Evolutionary conservation across 139 green algal species (phyloP).

Genomic region (Chlorella sp.): DNA sequence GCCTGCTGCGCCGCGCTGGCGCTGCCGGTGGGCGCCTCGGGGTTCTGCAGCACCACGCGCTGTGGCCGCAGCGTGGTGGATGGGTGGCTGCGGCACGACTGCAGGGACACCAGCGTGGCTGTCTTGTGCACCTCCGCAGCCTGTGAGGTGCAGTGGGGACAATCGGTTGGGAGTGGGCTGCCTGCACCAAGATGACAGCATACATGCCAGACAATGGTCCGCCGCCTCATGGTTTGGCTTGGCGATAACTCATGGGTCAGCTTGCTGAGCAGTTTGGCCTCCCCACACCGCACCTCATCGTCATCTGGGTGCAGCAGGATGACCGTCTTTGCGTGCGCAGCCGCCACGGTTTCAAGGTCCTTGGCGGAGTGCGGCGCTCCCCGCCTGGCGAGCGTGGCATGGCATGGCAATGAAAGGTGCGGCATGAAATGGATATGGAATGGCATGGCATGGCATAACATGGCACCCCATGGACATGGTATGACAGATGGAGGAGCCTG

Average conservation of each 20-base stretch:
- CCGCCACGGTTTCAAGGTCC: conserved; percentile 38
- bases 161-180: no score
- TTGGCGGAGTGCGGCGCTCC: conserved; percentile 34
- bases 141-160: neutral
- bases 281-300: conserved; percentile 1
- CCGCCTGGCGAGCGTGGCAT: neutral
- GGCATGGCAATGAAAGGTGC: no score
- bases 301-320: conserved; percentile 41
- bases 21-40: neutral
- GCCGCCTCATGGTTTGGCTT: no score
- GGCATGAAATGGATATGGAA: no score
- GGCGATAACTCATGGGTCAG: no score
- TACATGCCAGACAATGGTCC: no score
- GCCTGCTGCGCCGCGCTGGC: neutral
- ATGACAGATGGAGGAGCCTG: no score
- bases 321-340: conserved; percentile 31
- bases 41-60: conserved; percentile 33
- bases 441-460: no score
- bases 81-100: conserved; percentile 27
- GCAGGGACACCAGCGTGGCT: conserved; percentile 29
- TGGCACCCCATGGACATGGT: no score
- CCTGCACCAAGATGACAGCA: no score
- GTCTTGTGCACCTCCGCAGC: conserved; percentile 26
- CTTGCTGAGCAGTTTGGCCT: neutral
- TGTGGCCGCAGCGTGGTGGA: conserved; percentile 18